These are phyloP conservation scores for Casaregolazyma suthepensis DNA, from an alignment of 1,139 yeast genomes.

Conservation along the genomic window DNA sequence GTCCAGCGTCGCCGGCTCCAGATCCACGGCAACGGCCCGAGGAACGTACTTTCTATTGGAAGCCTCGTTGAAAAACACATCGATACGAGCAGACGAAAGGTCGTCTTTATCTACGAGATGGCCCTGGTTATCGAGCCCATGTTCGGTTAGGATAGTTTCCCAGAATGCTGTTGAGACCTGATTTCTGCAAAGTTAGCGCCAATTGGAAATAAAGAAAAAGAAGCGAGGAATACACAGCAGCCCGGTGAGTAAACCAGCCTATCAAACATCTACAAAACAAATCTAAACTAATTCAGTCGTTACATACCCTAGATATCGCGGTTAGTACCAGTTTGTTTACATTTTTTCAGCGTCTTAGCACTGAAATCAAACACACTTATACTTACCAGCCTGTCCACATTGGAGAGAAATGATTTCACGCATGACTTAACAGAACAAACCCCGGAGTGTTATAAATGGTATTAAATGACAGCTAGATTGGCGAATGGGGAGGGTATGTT, in stretches of 20 bases:
- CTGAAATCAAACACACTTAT: too few species aligned
- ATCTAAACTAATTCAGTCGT: background rate
- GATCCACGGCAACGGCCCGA: conserved; percentile 41
- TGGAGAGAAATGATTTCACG: conserved; percentile 41
- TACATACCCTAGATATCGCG: conserved; percentile 1
- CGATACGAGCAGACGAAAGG: conserved; percentile 26
- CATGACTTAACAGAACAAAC: conserved; percentile 23
- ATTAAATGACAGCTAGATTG: background rate
- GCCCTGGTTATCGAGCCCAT: conserved; percentile 55
- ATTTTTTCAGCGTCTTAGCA: background rate
- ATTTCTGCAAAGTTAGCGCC: conserved; percentile 38
- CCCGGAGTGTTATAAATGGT: background rate
- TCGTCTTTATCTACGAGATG: conserved; percentile 32
- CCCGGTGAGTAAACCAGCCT: background rate
- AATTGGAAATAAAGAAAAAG: background rate
- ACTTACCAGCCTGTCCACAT: conserved; percentile 41
- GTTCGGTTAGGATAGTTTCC: conserved; percentile 64
- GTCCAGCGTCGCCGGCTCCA: conserved; percentile 43
- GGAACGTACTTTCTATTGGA: conserved; percentile 40
- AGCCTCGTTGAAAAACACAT: conserved; percentile 33
- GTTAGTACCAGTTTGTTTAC: background rate
- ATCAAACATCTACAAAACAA: background rate
- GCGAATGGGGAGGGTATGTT: background rate
- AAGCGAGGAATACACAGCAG: background rate
- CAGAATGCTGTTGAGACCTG: conserved; percentile 67